Base-by-base conservation (phyloP, 1,284 basidiomycete species). In the Agaricales sp. region DNA sequence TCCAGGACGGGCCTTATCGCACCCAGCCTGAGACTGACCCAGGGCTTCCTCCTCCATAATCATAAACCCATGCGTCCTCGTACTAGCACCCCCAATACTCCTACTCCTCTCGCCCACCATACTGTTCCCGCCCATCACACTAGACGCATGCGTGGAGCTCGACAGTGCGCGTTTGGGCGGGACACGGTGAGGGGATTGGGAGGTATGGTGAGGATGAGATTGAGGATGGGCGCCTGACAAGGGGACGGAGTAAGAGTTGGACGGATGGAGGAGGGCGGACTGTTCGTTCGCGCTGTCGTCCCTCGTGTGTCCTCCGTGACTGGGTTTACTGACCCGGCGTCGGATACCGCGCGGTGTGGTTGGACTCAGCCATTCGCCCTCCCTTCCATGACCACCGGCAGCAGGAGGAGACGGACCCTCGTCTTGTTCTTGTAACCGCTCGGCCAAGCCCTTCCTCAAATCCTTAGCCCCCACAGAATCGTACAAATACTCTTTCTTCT, bases 31-130 rank as follows among this genome's bases (percentile, higher is more conserved):
- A 30, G 26, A 6, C 14, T 14, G 26, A 6, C 26, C 26, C 6
- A 30, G 14, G 16, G 13, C 39, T 6, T 41, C 39, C 39, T 41
- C 39, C 16, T 41, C 39, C 39, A 41, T 41, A 16, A 41, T 41
- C 39, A 41, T 41, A 41, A 41, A 41, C 39, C 39, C 39, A 41
- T 41, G 39, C 16, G 39, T 41, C 39, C 39, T n/a, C 16, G 39
- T 41, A 41, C 39, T 41, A 6, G 8, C 18, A 4, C 39, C 39
- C 4, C 39, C 39, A 6, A 41, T 18, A 16, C 39, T 41, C 8
- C 39, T 18, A 16, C n/a, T 41, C 16, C 6, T 20, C 18, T 4
- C 39, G 8, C 19, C 39, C 19, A n/a, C 39, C 39, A 41, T 16
- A 20, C 39, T 41, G 14, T 30, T 14, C 6, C 6, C 14, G 26